Base-by-base conservation (phyloP, 1,284 basidiomycete genomes). In the Cryptococcus hybrid region DNA sequence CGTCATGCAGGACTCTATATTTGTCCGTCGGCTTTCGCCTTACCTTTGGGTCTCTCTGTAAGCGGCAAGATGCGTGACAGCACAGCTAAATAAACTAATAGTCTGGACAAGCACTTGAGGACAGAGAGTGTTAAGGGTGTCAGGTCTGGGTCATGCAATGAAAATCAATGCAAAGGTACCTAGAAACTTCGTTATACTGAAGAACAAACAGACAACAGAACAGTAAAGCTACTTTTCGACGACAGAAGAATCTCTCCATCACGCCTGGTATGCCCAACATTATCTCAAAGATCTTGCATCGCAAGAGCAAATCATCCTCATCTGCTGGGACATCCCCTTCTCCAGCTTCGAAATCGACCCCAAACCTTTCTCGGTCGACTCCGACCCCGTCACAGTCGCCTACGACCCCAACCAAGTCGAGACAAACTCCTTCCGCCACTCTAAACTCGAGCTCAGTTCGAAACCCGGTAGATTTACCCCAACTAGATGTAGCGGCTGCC, bases 181-280 rank as follows among this genome's bases (percentile, higher is more conserved):
- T 24, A 24, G 24, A 24, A 24, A 24, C 24, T 24, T 24, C 24
- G 24, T 24, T 24, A 24, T 24, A 24, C 24, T 24, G 24, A 24
- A 24, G 24, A 24, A 24, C 24, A 24, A 24, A 24, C 24, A 24
- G 24, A 24, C 24, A 24, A 24, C 24, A 24, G 24, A 24, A 24
- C 24, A 24, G 24, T 24, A 24, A 24, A 24, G 24, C 24, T 24
- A 24, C 24, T 24, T 24, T 24, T 24, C 24, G 24, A 24, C 24
- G 24, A 24, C 24, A 24, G 24, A 24, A 24, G 24, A 24, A 24
- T 24, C 24, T 24, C 47, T 11, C 47, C 6, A 7, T 13, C 15
- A 24, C 34, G 34, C 13, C n/a, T 57, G 52, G 30, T 42, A 72
- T 70, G 67, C 67, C 67, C 7, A 64, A 62, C 42, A 47, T 72